Base-by-base conservation (phyloP, 495 filamentous ascomycete species). In the Penicillium macrosclerotiorum region DNA sequence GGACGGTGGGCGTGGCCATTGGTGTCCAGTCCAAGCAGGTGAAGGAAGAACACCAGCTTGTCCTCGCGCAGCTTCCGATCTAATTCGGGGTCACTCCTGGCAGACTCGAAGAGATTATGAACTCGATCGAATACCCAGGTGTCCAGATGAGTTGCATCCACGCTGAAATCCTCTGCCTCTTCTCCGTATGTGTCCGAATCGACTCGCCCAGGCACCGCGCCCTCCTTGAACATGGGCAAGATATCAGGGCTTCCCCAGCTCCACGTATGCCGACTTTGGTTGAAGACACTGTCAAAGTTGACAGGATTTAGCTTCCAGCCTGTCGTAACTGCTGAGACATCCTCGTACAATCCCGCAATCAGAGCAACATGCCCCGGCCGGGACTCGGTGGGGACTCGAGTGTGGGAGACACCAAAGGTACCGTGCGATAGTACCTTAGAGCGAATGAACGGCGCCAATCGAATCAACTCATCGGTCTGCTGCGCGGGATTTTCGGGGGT, bases 191-290 rank as follows among this genome's bases (percentile, higher is more conserved):
- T 88, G 43, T 86, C 85, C 16, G 87, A 84, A 63, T 95, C 88
- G 8, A 99, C 83, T 45, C 86, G 77, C 0, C 89, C 88, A 4
- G 88, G 87, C n/a, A 85, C 82, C 6, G 93, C 94, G 1, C 94
- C 94, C 50, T 92, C 81, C 60, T 94, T 81, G 60, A 99, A 99
- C 94, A 99, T 99, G 8, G 83, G 88, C 39, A 97, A 70, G 57
- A 99, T 99, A 72, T 99, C 94, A 9, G 92, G 92, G 57, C 92
- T 96, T 6, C 94, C 93, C 94, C 94, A 99, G 64, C 89, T 92
- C 94, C 94, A 99, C 3, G 94, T 97, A 68, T 97, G 94, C 22
- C 86, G 73, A 59, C 91, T 96, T 45, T 86, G 83, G 60, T 99
- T 99, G 78, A 99, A 99, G 8, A 99, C 87, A 54, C 91, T 96